Conservation (phyloP, 1,139 yeast species). For the Lodderomyces elongisporus region DNA sequence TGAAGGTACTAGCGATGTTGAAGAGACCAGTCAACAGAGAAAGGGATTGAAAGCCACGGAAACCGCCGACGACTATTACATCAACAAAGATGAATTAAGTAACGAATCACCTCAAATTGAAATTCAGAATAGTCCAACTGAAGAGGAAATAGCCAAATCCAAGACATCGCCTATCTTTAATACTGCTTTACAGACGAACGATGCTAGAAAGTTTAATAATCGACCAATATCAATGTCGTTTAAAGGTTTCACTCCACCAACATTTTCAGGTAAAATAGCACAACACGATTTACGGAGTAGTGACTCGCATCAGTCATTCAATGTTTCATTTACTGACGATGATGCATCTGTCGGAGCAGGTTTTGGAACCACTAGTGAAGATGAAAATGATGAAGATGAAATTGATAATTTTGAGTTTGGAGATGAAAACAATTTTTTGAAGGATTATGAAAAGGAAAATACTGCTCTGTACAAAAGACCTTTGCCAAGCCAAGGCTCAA, state of each 20-base stretch:
- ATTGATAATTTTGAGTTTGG: conserved; percentile 8
- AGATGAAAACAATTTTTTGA: conserved; percentile 4
- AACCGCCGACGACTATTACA: neutral
- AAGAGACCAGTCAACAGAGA: conserved; percentile 3
- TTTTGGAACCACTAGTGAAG: conserved; percentile 27
- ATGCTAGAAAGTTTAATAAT: conserved; percentile 16
- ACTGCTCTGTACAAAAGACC: conserved; percentile 3
- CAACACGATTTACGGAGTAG: conserved; percentile 27
- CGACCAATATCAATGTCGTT: conserved; percentile 68
- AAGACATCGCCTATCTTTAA: conserved; percentile 23
- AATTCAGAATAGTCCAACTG: too few relatives aligned
- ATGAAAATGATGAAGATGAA: conserved; percentile 21
- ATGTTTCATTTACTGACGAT: conserved; percentile 33
- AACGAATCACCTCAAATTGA: neutral
- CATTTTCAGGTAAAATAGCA: conserved; percentile 37
- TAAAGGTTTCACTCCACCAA: conserved; percentile 57
- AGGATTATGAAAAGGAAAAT: conserved; percentile 9
- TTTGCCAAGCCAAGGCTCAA: neutral
- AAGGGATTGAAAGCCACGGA: conserved; percentile 1
- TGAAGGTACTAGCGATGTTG: conserved; percentile 1
- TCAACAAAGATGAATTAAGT: neutral
- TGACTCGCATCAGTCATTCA: conserved; percentile 43
- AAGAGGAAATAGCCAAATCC: conserved; percentile 4
- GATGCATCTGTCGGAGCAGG: conserved; percentile 25
- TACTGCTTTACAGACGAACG: conserved; percentile 13